These are phyloP conservation scores for Pseudogymnoascus sp. DNA, from an alignment of 2,329 filamentous ascomycete genomes.

Conservation along the genomic window DNA sequence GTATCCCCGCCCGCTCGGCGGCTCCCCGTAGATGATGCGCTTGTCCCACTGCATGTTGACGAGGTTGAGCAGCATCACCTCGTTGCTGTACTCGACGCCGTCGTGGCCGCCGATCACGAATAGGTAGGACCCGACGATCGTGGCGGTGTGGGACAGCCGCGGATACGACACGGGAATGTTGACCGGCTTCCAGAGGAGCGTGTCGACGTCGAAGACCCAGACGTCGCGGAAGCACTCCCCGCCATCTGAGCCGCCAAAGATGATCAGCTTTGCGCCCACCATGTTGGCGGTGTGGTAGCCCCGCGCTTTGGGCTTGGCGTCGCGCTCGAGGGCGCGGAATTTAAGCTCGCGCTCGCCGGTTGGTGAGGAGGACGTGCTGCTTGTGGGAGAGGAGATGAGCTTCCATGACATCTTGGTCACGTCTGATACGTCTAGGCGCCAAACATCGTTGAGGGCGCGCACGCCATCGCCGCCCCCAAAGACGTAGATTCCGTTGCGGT, in stretches of 20 bases:
- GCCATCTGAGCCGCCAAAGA: constrained; percentile 63
- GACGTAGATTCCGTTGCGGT: constrained; percentile 65
- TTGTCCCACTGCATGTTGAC: constrained; percentile 70
- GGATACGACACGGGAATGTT: constrained; percentile 52
- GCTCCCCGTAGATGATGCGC: constrained; percentile 55
- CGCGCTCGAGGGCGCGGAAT: constrained; percentile 17
- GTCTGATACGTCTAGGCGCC: constrained; percentile 63
- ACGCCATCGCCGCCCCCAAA: constrained; percentile 66
- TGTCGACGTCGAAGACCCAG: constrained; percentile 65
- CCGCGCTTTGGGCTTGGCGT: constrained; percentile 51
- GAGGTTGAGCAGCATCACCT: constrained; percentile 60
- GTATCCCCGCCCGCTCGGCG: constrained; percentile 58
- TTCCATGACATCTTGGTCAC: constrained; percentile 59
- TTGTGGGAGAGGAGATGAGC: constrained; percentile 41
- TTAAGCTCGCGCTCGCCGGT: constrained; percentile 14
- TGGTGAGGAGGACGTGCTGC: constrained; percentile 16
- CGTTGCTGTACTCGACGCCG: constrained; percentile 62
- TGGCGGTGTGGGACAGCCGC: constrained; percentile 61
- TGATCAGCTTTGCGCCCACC: constrained; percentile 64
- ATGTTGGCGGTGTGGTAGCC: constrained; percentile 69
- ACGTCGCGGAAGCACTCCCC: constrained; percentile 67
- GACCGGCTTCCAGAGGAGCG: constrained; percentile 51
- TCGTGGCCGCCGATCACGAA: constrained; percentile 66
- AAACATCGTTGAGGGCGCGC: constrained; percentile 64
- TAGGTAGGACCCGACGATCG: constrained; percentile 61